Percentiles rank a stretch among this genome's conserved stretches.
Conservation (phyloP, 2,329 filamentous ascomycete genomes). For the Domatiomyces catenatus region DNA sequence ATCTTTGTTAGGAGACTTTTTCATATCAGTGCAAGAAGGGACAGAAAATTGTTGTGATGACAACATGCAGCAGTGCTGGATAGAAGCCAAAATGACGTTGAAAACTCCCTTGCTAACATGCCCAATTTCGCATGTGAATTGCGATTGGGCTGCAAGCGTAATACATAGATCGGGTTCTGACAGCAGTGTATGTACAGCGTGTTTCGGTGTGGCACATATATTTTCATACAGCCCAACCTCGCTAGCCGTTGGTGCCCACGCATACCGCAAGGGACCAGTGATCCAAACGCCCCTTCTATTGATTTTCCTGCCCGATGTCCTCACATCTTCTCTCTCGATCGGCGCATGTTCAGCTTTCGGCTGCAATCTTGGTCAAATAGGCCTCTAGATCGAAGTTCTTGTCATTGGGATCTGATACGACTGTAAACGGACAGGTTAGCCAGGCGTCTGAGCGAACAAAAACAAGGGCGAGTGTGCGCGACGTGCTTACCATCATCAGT, state of each 20-base stretch:
- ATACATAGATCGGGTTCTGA: neutral
- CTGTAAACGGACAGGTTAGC: constrained; percentile 25
- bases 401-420: constrained; percentile 62
- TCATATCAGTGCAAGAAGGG: neutral
- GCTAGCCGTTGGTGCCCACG: neutral
- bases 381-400: constrained; percentile 90
- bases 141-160: neutral
- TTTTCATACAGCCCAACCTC: neutral
- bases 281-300: constrained; percentile 1
- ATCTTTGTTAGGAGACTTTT: neutral
- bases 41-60: neutral
- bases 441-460: neutral
- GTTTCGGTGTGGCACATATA: neutral
- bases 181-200: neutral
- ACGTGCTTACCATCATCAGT: constrained; percentile 23
- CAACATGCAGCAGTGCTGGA: neutral
- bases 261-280: neutral
- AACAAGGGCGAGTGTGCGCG: neutral
- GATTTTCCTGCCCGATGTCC: neutral
- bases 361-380: constrained; percentile 39
- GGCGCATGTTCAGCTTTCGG: constrained; percentile 11
- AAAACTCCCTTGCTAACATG: neutral
- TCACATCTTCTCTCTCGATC: neutral
- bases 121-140: neutral
- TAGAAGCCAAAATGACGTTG: neutral